A percentile compares a stretch with the other conserved stretches of the same genome.
phyloP scores from a whole-genome alignment of 192 early-diverging fungal species.

The Gigaspora rosea region DNA sequence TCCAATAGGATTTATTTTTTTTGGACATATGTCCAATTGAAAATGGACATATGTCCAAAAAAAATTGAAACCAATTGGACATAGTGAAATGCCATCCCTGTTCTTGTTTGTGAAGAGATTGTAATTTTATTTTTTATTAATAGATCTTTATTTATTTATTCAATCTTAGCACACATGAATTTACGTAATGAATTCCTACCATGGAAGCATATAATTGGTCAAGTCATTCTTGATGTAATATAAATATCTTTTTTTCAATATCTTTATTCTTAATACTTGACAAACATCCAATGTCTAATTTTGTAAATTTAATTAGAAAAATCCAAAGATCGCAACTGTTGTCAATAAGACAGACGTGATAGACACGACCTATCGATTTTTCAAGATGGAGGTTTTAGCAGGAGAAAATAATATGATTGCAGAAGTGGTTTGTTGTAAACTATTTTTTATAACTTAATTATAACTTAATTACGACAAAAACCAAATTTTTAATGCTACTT shows the following conservation, averaged over 20 bases:
- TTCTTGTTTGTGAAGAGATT: neutral
- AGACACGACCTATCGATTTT: slow-evolving; percentile 94
- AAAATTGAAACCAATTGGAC: no score
- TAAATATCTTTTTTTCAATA: slow-evolving; percentile 8
- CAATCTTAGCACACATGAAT: slow-evolving; percentile 85
- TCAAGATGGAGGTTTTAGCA: slow-evolving; percentile 95
- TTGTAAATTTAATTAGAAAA: slow-evolving; percentile 69
- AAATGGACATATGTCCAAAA: no score
- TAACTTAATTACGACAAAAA: neutral
- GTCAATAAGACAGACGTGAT: slow-evolving; percentile 97
- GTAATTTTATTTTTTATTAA: neutral
- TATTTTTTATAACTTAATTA: neutral
- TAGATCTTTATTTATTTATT: neutral
- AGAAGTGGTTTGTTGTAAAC: slow-evolving; percentile 63
- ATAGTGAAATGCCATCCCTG: no score
- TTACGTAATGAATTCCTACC: slow-evolving; percentile 86
- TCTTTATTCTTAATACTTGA: neutral
- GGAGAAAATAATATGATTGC: slow-evolving; percentile 86
- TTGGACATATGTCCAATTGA: no score
- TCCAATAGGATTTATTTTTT: no score
- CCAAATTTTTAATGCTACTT: neutral
- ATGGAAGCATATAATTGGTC: slow-evolving; percentile 89
- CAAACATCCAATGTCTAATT: neutral
- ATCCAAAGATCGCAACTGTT: slow-evolving; percentile 80
- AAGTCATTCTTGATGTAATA: slow-evolving; percentile 89